Percentiles rank a stretch among this genome's conserved stretches.
These are phyloP conservation scores for Lactifluus subvellereus DNA, from an alignment of 768 basidiomycete species.

Conservation along the genomic window DNA sequence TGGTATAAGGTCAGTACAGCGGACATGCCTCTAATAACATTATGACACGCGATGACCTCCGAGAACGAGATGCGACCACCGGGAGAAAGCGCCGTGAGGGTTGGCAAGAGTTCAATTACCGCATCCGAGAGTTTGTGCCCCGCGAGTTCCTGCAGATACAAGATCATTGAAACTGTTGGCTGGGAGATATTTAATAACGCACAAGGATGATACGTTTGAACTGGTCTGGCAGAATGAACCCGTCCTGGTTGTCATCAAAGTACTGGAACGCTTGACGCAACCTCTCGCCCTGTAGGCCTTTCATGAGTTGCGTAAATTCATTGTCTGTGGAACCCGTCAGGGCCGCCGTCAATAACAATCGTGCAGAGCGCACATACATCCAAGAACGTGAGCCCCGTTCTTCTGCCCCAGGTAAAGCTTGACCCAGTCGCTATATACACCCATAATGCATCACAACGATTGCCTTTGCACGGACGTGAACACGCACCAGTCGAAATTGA, in stretches of 20 bases:
- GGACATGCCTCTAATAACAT: conserved; percentile 78
- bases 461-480: conserved; percentile 3
- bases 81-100: conserved; percentile 82
- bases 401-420: conserved; percentile 93
- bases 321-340: conserved; percentile 50
- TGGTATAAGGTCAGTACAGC: conserved; percentile 3
- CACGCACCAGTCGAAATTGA: conserved; percentile 86
- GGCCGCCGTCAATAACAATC: neutral
- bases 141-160: conserved; percentile 69
- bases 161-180: neutral
- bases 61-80: conserved; percentile 92
- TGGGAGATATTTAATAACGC: conserved; percentile 28
- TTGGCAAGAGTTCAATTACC: conserved; percentile 88
- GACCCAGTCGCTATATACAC: conserved; percentile 75
- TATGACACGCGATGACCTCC: conserved; percentile 95
- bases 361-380: conserved; percentile 52
- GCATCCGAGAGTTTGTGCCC: conserved; percentile 96
- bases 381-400: conserved; percentile 84
- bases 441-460: neutral
- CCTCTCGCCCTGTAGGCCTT: conserved; percentile 95
- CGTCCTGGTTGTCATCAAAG: conserved; percentile 85
- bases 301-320: conserved; percentile 98
- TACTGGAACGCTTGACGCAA: conserved; percentile 93
- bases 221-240: conserved; percentile 88
- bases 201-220: conserved; percentile 95